Evolutionary conservation across 2,329 filamentous ascomycete species (phyloP).

Genomic region (Colletotrichum neosansevieriae): DNA sequence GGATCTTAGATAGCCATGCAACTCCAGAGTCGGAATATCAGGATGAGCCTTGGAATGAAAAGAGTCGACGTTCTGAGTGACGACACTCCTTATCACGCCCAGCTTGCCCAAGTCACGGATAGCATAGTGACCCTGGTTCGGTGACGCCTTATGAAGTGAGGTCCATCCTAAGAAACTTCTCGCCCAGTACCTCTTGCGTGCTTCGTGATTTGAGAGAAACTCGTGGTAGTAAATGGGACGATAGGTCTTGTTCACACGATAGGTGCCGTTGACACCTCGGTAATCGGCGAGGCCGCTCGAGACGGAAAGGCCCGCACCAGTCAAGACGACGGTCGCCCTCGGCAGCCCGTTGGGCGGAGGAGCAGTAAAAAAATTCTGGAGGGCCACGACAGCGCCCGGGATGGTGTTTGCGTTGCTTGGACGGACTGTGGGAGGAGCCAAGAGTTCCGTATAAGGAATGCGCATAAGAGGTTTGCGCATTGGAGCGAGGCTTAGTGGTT

Average conservation of each 20-base stretch:
- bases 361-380: conserved; percentile 80
- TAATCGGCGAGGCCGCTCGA: conserved; percentile 95
- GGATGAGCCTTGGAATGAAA: conserved; percentile 88
- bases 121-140: conserved; percentile 84
- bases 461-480: conserved; percentile 83
- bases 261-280: conserved; percentile 88
- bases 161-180: conserved; percentile 94
- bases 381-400: conserved; percentile 79
- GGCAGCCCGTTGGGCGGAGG: conserved; percentile 64
- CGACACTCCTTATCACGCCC: conserved; percentile 79
- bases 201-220: conserved; percentile 84
- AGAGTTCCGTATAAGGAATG: conserved; percentile 89
- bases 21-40: conserved; percentile 78
- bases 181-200: conserved; percentile 95
- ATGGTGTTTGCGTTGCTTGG: conserved; percentile 78
- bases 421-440: conserved; percentile 80
- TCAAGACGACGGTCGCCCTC: conserved; percentile 64
- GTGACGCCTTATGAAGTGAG: conserved; percentile 79
- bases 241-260: conserved; percentile 90
- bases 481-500: conserved; percentile 28
- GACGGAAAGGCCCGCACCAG: conserved; percentile 93
- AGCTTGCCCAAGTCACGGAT: conserved; percentile 78
- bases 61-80: conserved; percentile 98
- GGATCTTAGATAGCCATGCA: conserved; percentile 90
- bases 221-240: conserved; percentile 94